These are phyloP conservation scores for Oryza longistaminata DNA, from an alignment of 176 grass and related monocot species.

Conservation along the genomic window DNA sequence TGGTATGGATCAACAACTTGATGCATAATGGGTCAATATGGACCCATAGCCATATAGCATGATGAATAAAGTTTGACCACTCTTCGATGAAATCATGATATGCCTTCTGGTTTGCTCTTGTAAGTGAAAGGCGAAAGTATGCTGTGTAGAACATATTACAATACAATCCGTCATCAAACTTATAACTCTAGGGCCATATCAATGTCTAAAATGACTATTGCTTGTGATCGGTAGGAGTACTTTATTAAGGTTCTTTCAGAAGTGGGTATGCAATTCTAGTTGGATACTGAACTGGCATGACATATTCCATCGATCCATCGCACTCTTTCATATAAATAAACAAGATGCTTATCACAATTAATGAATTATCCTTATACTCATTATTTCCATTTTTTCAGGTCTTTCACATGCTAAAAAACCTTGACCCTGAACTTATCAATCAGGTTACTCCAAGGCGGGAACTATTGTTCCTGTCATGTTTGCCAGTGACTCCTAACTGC, in stretches of 20 bases:
- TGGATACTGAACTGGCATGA: conserved; percentile 4
- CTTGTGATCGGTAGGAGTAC: neutral
- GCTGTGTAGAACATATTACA: conserved; percentile 4
- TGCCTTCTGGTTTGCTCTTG: conserved; percentile 1
- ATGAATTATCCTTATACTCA: neutral
- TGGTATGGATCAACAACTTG: neutral
- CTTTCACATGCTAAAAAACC: conserved; percentile 70
- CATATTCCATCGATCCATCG: neutral
- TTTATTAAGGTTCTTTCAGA: conserved; percentile 22
- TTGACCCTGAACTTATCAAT: conserved; percentile 68
- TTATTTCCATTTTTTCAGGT: conserved; percentile 53
- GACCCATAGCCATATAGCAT: neutral
- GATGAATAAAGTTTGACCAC: neutral
- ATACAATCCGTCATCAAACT: neutral
- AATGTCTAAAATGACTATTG: neutral
- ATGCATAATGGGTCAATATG: neutral
- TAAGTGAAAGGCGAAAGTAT: neutral
- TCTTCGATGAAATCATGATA: conserved; percentile 12
- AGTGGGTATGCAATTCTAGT: conserved; percentile 12
- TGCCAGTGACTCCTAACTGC: conserved; percentile 82
- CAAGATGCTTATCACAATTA: neutral
- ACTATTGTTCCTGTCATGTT: conserved; percentile 70
- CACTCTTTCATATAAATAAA: neutral
- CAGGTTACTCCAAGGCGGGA: conserved; percentile 65
- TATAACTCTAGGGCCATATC: neutral